Percentiles rank a stretch among this genome's conserved stretches.
Conservation (phyloP, 2,329 filamentous ascomycete genomes). For the Aspergillus pseudonomiae region DNA sequence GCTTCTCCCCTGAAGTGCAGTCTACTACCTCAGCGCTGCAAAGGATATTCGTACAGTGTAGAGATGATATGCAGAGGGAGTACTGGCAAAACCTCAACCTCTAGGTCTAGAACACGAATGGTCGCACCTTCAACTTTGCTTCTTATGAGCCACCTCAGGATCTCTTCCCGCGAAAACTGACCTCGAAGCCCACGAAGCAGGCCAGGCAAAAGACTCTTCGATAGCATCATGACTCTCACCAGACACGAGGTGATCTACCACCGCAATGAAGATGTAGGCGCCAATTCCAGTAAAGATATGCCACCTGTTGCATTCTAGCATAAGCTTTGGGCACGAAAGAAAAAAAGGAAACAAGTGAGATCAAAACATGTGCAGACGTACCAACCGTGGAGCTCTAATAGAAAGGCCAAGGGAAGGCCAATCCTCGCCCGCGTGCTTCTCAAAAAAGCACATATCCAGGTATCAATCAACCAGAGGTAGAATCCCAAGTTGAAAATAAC, state of each 20-base stretch:
- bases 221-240: slow-evolving; percentile 12
- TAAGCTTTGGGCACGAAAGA: neutral
- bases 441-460: slow-evolving; percentile 24
- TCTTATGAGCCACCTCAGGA: neutral
- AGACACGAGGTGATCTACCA: slow-evolving; percentile 24
- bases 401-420: slow-evolving; percentile 29
- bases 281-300: slow-evolving; percentile 28
- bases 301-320: slow-evolving; percentile 15
- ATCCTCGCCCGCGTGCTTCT: slow-evolving; percentile 20
- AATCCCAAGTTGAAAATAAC: slow-evolving; percentile 25
- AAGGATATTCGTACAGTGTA: neutral
- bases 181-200: slow-evolving; percentile 22
- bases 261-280: slow-evolving; percentile 26
- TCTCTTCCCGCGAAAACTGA: slow-evolving; percentile 19
- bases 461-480: slow-evolving; percentile 30
- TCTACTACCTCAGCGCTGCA: neutral
- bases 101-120: neutral
- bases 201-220: slow-evolving; percentile 21
- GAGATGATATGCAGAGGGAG: neutral
- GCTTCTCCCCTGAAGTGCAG: neutral
- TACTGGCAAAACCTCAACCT: neutral
- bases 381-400: slow-evolving; percentile 37
- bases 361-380: slow-evolving; percentile 11
- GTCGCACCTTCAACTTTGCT: neutral
- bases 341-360: neutral